These are phyloP conservation scores for Cercospora sojina DNA, from an alignment of 2,329 filamentous ascomycete genomes.

Conservation along the genomic window DNA sequence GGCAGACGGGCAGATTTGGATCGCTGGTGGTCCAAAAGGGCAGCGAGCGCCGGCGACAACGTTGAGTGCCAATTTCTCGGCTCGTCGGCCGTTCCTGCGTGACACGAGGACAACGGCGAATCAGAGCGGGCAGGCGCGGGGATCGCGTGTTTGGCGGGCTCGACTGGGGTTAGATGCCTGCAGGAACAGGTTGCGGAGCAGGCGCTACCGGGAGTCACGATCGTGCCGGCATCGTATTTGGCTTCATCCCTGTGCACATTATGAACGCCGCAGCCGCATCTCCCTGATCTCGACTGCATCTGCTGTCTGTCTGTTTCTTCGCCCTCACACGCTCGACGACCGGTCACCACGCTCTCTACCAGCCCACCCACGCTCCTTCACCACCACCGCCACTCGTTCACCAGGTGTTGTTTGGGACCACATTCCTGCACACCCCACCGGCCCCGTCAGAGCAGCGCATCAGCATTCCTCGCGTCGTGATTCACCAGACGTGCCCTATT, in stretches of 20 bases:
- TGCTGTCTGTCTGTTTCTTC: conserved; percentile 2
- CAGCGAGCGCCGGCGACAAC: background rate
- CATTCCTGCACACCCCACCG: conserved; percentile 17
- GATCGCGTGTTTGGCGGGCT: background rate
- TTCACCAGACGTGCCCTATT: conserved; percentile 15
- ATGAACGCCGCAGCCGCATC: background rate
- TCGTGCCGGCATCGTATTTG: conserved; percentile 3
- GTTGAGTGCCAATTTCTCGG: conserved; percentile 7
- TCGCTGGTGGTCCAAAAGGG: conserved; percentile 1
- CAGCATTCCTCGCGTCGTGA: conserved; percentile 19
- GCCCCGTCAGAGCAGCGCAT: background rate
- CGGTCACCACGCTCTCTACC: conserved; percentile 9
- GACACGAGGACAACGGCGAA: background rate
- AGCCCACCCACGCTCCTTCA: background rate
- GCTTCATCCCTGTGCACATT: background rate
- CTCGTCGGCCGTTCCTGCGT: background rate
- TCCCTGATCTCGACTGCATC: background rate
- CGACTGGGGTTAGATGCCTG: background rate
- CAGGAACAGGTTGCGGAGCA: background rate
- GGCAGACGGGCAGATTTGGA: background rate
- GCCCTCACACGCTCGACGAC: background rate
- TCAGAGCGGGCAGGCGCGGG: background rate
- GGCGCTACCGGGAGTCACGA: conserved; percentile 2
- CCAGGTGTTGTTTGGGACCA: conserved; percentile 1
- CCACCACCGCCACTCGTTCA: background rate